Base-by-base conservation (phyloP, 257 asterid species). In the Solanum chilense region DNA sequence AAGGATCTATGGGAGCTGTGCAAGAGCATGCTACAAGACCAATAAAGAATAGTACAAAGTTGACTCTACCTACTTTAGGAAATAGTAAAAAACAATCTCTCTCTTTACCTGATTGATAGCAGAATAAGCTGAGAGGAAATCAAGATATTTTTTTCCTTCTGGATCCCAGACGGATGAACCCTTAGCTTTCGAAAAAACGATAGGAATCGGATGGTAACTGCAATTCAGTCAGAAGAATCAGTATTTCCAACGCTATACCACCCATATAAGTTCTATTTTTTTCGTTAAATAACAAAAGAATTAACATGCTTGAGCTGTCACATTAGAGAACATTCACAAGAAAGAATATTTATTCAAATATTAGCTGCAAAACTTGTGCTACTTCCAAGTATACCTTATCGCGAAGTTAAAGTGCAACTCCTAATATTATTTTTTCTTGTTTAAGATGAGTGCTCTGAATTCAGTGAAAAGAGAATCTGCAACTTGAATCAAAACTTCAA, bases 201-300 rank as follows among this genome's bases (percentile, higher is more conserved):
- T 35, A 3, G 99, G 99, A 86, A 97, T 94, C 77, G 98, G 99
- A 86, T 97, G 99, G 90, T 97, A 97, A 89, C 99, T 97, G 95
- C 93, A 92, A 90, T 87, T 87, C 85, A 78, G 88, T 62, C 89
- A 89, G 74, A 45, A 66, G 84, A 84, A 42, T 84, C 45, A 84
- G 60, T 62, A 62, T 25, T 85, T 85, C 77, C 64, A 29, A 44
- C 1, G 39, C 42, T 27, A 45, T 47, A 47, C 25, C 23, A 71
- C 12, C 29, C 62, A 27, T 9, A 4, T 27, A 85, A 70, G 27
- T 45, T 47, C 12, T 70, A 29, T 35, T 31, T 20, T 70, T 52
- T 20, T 47, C 35, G 1, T 45, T 31, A 85, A 33, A 44, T 37
- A 71, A 85, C 52, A 69, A 31, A 29, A 84, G 39, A 70, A 31